Percentiles rank a stretch among this genome's conserved stretches.
These are phyloP conservation scores for Vinca minor DNA, from an alignment of 257 asterid species.

Conservation along the genomic window DNA sequence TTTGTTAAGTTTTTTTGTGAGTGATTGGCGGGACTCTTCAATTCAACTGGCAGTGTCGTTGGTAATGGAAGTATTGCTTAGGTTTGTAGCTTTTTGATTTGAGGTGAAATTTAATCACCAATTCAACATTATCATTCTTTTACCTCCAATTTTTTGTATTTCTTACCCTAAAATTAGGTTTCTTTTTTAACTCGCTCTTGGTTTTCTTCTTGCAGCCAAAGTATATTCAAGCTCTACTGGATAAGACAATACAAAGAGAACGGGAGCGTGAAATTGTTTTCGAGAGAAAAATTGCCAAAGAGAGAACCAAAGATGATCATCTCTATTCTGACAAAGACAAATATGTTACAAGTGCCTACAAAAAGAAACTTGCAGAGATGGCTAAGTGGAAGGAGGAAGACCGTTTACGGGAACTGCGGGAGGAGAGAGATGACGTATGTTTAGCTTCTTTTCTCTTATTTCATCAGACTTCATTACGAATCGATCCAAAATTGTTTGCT, in stretches of 20 bases:
- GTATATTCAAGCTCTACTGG: conserved; percentile 51
- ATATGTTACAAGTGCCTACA: conserved; percentile 78
- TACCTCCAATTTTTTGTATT: too few species aligned
- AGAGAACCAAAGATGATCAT: conserved; percentile 75
- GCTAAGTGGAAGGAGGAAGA: conserved; percentile 87
- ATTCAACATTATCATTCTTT: too few species aligned
- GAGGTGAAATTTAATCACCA: too few species aligned
- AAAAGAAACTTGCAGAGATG: conserved; percentile 87
- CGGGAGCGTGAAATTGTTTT: conserved; percentile 70
- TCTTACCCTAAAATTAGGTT: too few species aligned
- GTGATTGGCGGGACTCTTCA: not conserved
- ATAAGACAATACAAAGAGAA: conserved; percentile 78
- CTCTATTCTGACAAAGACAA: conserved; percentile 75
- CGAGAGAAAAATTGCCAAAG: conserved; percentile 93
- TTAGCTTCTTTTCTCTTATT: conserved; percentile 6
- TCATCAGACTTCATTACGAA: not conserved
- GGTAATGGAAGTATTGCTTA: not conserved
- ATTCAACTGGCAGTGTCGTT: not conserved
- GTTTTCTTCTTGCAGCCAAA: conserved; percentile 54
- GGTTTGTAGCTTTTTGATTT: too few species aligned
- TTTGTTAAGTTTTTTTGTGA: not conserved
- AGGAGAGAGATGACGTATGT: conserved; percentile 74
- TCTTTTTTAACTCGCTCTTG: not conserved
- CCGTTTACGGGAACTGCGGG: conserved; percentile 70
- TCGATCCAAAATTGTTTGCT: not conserved